Base-by-base conservation (phyloP, 164 flowering plant species). In the Magnolia sinica region DNA sequence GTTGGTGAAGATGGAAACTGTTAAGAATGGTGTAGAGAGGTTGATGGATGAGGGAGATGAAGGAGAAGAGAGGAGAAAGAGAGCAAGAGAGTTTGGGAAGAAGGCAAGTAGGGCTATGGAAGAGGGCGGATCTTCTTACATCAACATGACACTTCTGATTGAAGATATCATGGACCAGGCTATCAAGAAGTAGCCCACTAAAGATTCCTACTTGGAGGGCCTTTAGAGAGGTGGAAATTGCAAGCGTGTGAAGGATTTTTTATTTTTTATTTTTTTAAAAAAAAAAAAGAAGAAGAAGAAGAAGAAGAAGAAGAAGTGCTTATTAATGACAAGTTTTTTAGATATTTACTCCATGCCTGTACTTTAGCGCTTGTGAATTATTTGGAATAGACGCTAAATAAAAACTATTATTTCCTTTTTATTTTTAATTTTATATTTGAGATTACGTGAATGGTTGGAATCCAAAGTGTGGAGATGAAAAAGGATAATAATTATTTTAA, bases 61-160 rank as follows among this genome's bases (percentile, higher is more conserved):
- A 76, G 88, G 87, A 64, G 64, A 79, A 64, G 76, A 70, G 45
- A 85, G 88, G 72, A 84, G 88, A 58, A 74, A 72, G 22, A 83
- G 82, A 81, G 87, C 84, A 0, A 76, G 65, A 49, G 77, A 82
- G 65, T 72, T 87, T 67, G 83, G 79, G 20, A 80, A 75, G 13
- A 75, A n/a, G 74, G 87, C 87, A 3, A 76, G 50, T 18, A 77
- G 10, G 72, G 86, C 89, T 9, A 73, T 78, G 68, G 87, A 80
- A 72, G 86, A 76, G 31, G 87, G 84, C 0, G 89, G 89, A 1
- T 88, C 90, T 72, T 88, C 88, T 70, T 24, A 83, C 37, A 52
- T 55, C 5, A 83, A 82, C 64, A 63, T 85, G 68, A 76, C 77
- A 45, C 52, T 77, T 16, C 66, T 88, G 50, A 81, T 88, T 13